Conservation (phyloP, 306 rosid species). For the Trifolium fragiferum region DNA sequence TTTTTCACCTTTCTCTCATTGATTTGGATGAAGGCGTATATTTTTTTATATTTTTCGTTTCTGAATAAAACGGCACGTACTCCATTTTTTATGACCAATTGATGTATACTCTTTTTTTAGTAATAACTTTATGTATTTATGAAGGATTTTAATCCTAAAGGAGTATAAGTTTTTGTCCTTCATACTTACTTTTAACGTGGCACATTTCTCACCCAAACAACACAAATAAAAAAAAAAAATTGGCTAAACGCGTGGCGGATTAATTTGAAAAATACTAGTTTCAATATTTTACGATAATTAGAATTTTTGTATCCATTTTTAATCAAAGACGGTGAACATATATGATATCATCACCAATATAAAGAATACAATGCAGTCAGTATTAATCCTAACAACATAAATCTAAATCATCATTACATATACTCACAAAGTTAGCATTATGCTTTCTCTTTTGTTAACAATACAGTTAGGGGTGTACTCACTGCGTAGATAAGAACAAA, state of each 20-base stretch:
- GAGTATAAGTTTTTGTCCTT: neutral
- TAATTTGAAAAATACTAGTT: neutral
- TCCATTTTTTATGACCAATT: neutral
- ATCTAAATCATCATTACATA: constrained; percentile 28
- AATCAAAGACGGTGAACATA: neutral
- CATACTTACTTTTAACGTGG: neutral
- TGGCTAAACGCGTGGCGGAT: neutral
- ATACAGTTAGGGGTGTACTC: constrained; percentile 22
- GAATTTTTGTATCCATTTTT: neutral
- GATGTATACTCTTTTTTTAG: neutral
- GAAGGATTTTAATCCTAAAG: neutral
- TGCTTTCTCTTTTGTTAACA: neutral
- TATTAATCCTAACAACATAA: constrained; percentile 10
- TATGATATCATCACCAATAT: neutral
- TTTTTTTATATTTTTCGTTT: neutral
- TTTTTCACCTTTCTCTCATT: too few relatives aligned
- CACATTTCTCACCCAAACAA: neutral
- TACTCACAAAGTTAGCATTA: constrained; percentile 4
- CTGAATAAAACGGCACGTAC: neutral
- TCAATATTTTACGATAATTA: neutral
- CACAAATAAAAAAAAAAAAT: too few relatives aligned
- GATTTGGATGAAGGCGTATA: neutral
- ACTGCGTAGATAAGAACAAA: constrained; percentile 19
- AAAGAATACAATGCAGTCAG: neutral
- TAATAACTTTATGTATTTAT: neutral